Evolutionary conservation across 108 stramenopile genomes (phyloP), one percentile per base, ranked within the genome.

Genomic region (Cylindrotheca closterium): DNA sequence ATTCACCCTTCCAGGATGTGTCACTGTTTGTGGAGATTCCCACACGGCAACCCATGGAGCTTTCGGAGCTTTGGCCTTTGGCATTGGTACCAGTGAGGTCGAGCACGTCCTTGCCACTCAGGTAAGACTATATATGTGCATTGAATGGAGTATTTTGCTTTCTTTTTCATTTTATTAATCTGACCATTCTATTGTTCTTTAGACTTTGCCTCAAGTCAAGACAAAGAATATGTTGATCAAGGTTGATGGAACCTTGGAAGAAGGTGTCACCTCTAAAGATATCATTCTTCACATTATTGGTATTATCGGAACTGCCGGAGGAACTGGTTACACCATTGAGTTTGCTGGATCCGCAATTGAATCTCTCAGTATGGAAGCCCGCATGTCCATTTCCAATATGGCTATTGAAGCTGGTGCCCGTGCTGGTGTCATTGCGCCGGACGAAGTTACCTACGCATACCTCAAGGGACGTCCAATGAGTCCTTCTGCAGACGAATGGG

Each of bases 41-140:
- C 96, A 97, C 75, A 97, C 96, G 27, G 93, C 94, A 17, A 97
- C 96, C 2, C 96, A 97, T 68, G 96, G 96, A 27, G 96, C 96
- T 31, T 97, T 97, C 67, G 96, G 96, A 27, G 91, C 94, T 4
- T 58, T 97, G 52, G 96, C 96, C 15, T 97, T 97, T 79, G 96
- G 96, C 52, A 97, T 97, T 74, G 96, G 96, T 57, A 97, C 96
- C 12, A 85, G 83, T 75, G 96, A 97, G 68, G 96, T 97, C 4
- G 96, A 97, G 71, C 96, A 97, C 66, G 96, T 97, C 24, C 73
- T 97, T 49, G 96, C 96, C 8, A 97, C 96, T 34, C 90, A 90
- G 83, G 37, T 42, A 15, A 42, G 37, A 15, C 7, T 7, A 42
- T 15, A 42, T 10, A 42, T 10, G 10, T 42, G 10, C 15, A 42